These are phyloP conservation scores for Saprolegnia diclina DNA, from an alignment of 352 stramenopile genomes.

Conservation along the genomic window DNA sequence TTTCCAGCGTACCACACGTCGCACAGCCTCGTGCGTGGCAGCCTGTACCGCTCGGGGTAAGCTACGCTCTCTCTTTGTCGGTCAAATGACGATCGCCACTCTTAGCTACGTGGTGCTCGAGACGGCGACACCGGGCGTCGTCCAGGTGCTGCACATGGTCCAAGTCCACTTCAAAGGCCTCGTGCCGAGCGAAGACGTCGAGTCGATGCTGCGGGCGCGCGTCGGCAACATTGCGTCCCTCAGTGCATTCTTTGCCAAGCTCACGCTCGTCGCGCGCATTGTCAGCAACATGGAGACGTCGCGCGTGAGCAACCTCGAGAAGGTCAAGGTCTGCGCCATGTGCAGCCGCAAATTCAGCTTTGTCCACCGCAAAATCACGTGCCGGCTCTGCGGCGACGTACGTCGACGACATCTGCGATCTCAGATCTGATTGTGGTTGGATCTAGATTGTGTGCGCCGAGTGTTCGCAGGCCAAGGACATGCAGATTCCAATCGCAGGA, in stretches of 20 bases:
- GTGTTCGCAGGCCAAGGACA: slow-evolving; percentile 1
- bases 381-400: slow-evolving; percentile 21
- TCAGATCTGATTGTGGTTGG: not conserved
- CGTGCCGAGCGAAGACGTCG: not conserved
- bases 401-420: not conserved
- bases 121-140: slow-evolving; percentile 1
- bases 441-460: slow-evolving; percentile 20
- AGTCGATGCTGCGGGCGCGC: slow-evolving; percentile 5
- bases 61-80: not conserved
- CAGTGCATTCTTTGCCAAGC: slow-evolving; percentile 8
- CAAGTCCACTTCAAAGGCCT: slow-evolving; percentile 26
- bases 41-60: slow-evolving; percentile 66
- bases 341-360: slow-evolving; percentile 14
- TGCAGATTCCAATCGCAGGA: slow-evolving; percentile 1
- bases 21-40: slow-evolving; percentile 61
- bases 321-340: slow-evolving; percentile 7
- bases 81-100: not conserved
- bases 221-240: slow-evolving; percentile 14
- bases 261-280: slow-evolving; percentile 16
- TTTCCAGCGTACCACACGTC: slow-evolving; percentile 50
- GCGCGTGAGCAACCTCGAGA: not conserved
- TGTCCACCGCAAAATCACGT: slow-evolving; percentile 7
- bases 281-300: slow-evolving; percentile 15
- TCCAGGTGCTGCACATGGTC: slow-evolving; percentile 21
- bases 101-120: slow-evolving; percentile 22